Conservation (phyloP, 1,139 yeast genomes). For the Sugiyamaella neomexicana region DNA sequence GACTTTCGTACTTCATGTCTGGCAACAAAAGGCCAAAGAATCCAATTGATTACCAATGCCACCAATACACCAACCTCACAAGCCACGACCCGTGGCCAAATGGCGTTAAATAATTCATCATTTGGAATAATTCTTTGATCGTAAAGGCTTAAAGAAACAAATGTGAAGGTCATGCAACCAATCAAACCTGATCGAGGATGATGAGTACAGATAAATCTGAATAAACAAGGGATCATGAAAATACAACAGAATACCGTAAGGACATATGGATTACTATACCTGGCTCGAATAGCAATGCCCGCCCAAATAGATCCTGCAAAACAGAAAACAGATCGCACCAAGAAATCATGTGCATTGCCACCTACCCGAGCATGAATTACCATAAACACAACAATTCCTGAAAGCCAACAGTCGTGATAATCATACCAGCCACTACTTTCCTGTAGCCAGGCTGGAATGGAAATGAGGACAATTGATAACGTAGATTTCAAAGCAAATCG, state of each 20-base stretch:
- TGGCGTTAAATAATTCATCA: constrained; percentile 29
- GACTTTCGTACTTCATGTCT: constrained; percentile 46
- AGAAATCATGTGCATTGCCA: constrained; percentile 44
- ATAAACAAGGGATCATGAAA: constrained; percentile 40
- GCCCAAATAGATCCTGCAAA: constrained; percentile 50
- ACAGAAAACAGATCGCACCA: constrained; percentile 41
- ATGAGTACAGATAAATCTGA: constrained; percentile 38
- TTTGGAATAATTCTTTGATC: constrained; percentile 22
- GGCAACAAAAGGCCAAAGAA: constrained; percentile 53
- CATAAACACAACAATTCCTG: constrained; percentile 44
- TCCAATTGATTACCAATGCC: constrained; percentile 47
- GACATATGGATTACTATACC: constrained; percentile 44
- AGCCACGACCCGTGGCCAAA: constrained; percentile 47
- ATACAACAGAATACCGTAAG: constrained; percentile 45
- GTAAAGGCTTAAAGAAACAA: constrained; percentile 41
- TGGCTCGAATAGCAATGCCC: constrained; percentile 46
- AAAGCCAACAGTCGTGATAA: constrained; percentile 47
- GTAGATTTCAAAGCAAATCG: constrained; percentile 48
- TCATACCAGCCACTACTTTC: constrained; percentile 46
- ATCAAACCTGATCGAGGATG: constrained; percentile 48
- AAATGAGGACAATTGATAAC: constrained; percentile 41
- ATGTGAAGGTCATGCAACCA: constrained; percentile 45
- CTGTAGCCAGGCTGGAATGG: constrained; percentile 48
- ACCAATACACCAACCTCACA: constrained; percentile 44
- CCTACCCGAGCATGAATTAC: constrained; percentile 48